Base-by-base conservation (phyloP, 768 basidiomycete genomes). In the Calocera cornea region DNA sequence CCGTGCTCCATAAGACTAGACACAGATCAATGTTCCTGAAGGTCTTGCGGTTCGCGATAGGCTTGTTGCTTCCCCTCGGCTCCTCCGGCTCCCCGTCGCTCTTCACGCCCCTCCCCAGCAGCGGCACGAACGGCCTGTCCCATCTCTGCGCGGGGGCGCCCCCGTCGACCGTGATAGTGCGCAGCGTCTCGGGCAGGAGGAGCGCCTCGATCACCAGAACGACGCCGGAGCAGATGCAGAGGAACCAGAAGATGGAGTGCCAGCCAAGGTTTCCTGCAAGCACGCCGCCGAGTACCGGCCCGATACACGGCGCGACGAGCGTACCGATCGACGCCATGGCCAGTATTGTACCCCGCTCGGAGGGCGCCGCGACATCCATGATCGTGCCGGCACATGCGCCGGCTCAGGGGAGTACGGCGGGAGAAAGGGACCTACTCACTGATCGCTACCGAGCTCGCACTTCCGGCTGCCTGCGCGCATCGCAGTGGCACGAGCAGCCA, bases 281-380 rank as follows among this genome's bases (percentile, higher is more conserved):
- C 14, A 76, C 80, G 2, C 80, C 80, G 7, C 79, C 80, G 33
- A 81, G 64, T 17, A 84, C 76, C 1, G 87, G 88, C 2, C 88
- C 87, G 34, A 80, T 38, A 38, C 71, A 73, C 5, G 76, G 79
- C 0, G 76, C 78, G 44, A 76, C 8, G 1, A 41, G 70, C 72
- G 47, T 10, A 74, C 72, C n/a, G 72, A 73, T 24, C 75, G 72
- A 24, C 7, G 17, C 24, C 0, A 68, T 14, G 1, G 63, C 44
- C 69, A 72, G 68, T 29, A 33, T 66, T 34, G 36, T 24, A 0
- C 72, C 72, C 10, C 72, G 66, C 47, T 71, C 66, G 0, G 44
- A 1, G 0, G 68, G 70, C 33, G 68, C 64, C 0, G 69, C 65
- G n/a, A 72, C 33, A 47, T 72, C 72, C 5, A 69, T 69, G 14